Percentiles rank a stretch among this genome's conserved stretches.
These are phyloP conservation scores for Blastobotrys proliferans DNA, from an alignment of 1,139 yeast genomes.

Conservation along the genomic window DNA sequence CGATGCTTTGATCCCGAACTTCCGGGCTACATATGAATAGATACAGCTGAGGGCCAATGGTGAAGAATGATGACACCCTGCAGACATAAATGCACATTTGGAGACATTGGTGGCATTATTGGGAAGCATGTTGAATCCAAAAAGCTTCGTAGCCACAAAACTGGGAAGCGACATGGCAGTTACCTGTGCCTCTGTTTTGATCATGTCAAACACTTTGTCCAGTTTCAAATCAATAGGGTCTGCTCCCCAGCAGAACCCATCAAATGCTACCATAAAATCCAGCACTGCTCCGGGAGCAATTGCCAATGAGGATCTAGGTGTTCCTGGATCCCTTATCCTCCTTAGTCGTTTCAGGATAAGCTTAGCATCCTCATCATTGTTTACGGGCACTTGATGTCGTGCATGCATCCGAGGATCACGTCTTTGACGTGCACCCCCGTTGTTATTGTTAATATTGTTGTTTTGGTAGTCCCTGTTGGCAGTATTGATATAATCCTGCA, in stretches of 20 bases:
- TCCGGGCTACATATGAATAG: conserved; percentile 12
- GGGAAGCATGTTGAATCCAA: conserved; percentile 7
- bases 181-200: background rate
- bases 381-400: too few relatives aligned
- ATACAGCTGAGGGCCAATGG: conserved; percentile 9
- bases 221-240: conserved; percentile 4
- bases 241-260: conserved; percentile 2
- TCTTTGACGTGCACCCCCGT: background rate
- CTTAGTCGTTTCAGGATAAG: too few relatives aligned
- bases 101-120: conserved; percentile 2
- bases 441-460: too few relatives aligned
- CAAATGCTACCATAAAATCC: conserved; percentile 11
- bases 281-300: background rate
- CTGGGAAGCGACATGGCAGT: conserved; percentile 3
- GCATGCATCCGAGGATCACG: too few relatives aligned
- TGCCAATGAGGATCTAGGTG: too few relatives aligned
- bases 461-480: background rate
- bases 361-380: too few relatives aligned
- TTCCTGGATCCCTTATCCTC: too few relatives aligned
- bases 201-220: conserved; percentile 5
- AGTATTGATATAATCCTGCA: background rate
- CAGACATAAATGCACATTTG: conserved; percentile 8
- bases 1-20: conserved; percentile 5
- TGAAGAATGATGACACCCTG: background rate
- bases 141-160: conserved; percentile 6